Percentiles rank a stretch among this genome's conserved stretches.
Conservation (phyloP, 768 basidiomycete genomes). For the Hygrocybe punicea region DNA sequence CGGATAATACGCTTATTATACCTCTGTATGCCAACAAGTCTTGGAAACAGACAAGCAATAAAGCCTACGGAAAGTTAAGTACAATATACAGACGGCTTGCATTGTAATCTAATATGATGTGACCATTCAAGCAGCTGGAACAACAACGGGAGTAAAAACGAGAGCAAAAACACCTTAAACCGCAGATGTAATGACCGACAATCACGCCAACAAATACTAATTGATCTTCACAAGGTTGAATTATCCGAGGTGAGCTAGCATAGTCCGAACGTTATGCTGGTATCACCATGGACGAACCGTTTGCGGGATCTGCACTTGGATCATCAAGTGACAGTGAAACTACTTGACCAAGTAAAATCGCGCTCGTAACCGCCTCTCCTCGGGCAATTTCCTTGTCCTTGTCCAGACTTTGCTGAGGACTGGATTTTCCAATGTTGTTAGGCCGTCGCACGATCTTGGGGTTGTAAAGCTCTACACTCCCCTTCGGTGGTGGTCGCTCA, state of each 20-base stretch:
- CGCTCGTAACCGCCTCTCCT: conserved; percentile 34
- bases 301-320: conserved; percentile 1
- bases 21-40: background rate
- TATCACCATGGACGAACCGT: background rate
- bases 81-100: background rate
- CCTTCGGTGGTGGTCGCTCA: conserved; percentile 50
- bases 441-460: conserved; percentile 32
- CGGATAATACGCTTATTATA: too few species aligned
- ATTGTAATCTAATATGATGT: background rate
- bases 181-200: background rate
- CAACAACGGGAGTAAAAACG: background rate
- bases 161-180: background rate
- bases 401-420: conserved; percentile 24
- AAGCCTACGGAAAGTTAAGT: background rate
- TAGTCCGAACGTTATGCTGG: background rate
- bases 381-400: conserved; percentile 32
- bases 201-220: background rate
- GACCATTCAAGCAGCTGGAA: background rate
- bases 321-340: conserved; percentile 38
- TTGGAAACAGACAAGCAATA: background rate
- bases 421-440: conserved; percentile 15
- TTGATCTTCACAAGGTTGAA: background rate
- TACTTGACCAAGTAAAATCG: conserved; percentile 38
- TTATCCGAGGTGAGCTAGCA: background rate
- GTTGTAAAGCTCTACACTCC: conserved; percentile 37